Conservation (phyloP, 2,329 filamentous ascomycete species). For the Penicillium vulpinum region DNA sequence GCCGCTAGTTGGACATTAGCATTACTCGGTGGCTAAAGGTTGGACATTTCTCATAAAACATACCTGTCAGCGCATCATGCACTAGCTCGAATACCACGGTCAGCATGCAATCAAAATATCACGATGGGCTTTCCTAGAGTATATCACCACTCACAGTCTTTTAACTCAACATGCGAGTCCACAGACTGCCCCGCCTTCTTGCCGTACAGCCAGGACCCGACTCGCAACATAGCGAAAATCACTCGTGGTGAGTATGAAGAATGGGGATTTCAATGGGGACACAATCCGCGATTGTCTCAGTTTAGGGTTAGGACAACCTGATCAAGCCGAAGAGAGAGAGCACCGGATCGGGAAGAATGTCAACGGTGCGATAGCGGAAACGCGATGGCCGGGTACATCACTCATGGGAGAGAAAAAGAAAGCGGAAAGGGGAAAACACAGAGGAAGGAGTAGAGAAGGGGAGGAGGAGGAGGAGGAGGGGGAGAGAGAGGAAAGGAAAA, state of each 20-base stretch:
- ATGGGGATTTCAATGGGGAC: neutral
- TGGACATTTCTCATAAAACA: conserved; percentile 3
- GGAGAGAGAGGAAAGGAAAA: neutral
- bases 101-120: conserved; percentile 15
- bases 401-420: conserved; percentile 4
- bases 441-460: conserved; percentile 8
- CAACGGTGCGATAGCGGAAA: conserved; percentile 25
- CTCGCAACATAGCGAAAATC: conserved; percentile 37
- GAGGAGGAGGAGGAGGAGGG: too few relatives aligned
- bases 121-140: neutral
- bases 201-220: conserved; percentile 49
- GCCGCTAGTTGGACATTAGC: conserved; percentile 53
- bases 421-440: conserved; percentile 7
- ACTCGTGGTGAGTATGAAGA: neutral
- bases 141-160: conserved; percentile 43
- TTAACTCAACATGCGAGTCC: conserved; percentile 58
- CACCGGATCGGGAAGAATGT: conserved; percentile 30
- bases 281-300: neutral
- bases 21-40: neutral
- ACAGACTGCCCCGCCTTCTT: conserved; percentile 53
- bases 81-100: conserved; percentile 27
- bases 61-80: conserved; percentile 48
- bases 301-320: conserved; percentile 10
- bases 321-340: conserved; percentile 8
- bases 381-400: conserved; percentile 25